Conservation (phyloP, 2,329 filamentous ascomycete genomes). For the Pyrenochaeta sp. region DNA sequence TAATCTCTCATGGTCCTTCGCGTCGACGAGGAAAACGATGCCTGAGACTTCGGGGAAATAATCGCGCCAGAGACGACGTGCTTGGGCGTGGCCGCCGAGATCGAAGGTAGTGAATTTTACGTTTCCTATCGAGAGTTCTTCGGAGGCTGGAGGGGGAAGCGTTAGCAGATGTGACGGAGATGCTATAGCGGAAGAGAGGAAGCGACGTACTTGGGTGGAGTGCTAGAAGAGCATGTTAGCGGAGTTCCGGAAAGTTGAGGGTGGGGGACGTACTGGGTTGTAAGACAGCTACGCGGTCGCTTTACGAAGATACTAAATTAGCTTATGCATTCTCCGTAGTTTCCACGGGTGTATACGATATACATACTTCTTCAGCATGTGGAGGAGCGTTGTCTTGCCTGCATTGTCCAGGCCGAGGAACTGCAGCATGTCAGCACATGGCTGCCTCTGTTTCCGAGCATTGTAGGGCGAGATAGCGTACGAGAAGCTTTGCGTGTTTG, state of each 20-base stretch:
- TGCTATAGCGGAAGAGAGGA: background rate
- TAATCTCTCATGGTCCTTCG: constrained; percentile 95
- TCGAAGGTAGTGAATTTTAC: constrained; percentile 93
- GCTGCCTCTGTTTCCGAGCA: background rate
- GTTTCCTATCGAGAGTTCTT: constrained; percentile 57
- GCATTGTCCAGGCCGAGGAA: constrained; percentile 93
- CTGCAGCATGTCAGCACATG: background rate
- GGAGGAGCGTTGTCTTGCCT: constrained; percentile 88
- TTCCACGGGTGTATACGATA: background rate
- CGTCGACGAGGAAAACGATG: constrained; percentile 96
- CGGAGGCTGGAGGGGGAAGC: constrained; percentile 66
- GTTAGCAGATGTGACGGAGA: background rate
- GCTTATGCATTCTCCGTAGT: constrained; percentile 54
- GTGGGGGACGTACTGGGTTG: constrained; percentile 59
- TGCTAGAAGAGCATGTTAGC: constrained; percentile 47
- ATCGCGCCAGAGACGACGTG: constrained; percentile 48
- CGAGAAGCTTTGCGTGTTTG: constrained; percentile 73
- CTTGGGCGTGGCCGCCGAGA: constrained; percentile 51
- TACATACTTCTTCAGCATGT: constrained; percentile 78
- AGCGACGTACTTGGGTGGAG: constrained; percentile 80
- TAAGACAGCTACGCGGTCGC: constrained; percentile 84
- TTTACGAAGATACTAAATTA: background rate
- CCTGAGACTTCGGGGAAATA: constrained; percentile 60
- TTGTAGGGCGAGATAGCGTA: background rate
- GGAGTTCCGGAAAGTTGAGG: background rate